Evolutionary conservation across 441 rosid species (phyloP).

Genomic region (Jatropha podagrica): DNA sequence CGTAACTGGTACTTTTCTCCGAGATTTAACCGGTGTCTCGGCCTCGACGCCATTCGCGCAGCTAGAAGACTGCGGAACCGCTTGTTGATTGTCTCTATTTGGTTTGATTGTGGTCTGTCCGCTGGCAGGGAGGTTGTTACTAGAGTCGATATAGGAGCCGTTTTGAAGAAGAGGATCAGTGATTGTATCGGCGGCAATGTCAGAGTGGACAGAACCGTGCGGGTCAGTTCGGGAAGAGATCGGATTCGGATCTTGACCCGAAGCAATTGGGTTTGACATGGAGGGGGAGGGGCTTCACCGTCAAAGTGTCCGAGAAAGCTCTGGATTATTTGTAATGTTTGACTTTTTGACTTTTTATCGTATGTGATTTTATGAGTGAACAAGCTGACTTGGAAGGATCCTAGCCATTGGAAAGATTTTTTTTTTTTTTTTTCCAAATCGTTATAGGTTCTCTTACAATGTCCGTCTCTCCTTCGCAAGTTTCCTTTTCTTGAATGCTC

Average conservation of each 20-base stretch:
- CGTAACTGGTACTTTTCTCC: constrained; percentile 14
- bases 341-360: background rate
- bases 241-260: constrained; percentile 10
- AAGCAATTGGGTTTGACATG: constrained; percentile 19
- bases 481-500: too few relatives aligned
- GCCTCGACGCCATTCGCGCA: background rate
- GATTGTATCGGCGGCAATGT: background rate
- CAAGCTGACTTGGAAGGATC: background rate
- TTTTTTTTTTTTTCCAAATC: background rate
- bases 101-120: constrained; percentile 18
- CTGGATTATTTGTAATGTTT: background rate
- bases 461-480: too few relatives aligned
- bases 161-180: constrained; percentile 38
- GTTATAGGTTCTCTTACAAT: too few relatives aligned
- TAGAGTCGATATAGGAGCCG: constrained; percentile 35
- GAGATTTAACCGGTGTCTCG: constrained; percentile 15
- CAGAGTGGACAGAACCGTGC: constrained; percentile 1
- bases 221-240: constrained; percentile 6
- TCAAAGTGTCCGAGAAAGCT: background rate
- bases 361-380: too few relatives aligned
- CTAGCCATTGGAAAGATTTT: background rate
- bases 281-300: background rate
- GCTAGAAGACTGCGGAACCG: background rate
- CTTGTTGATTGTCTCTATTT: constrained; percentile 2
- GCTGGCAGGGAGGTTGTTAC: constrained; percentile 4